Evolutionary conservation across 805 yeast species (phyloP).

Genomic region (Yamadazyma ubonensis): DNA sequence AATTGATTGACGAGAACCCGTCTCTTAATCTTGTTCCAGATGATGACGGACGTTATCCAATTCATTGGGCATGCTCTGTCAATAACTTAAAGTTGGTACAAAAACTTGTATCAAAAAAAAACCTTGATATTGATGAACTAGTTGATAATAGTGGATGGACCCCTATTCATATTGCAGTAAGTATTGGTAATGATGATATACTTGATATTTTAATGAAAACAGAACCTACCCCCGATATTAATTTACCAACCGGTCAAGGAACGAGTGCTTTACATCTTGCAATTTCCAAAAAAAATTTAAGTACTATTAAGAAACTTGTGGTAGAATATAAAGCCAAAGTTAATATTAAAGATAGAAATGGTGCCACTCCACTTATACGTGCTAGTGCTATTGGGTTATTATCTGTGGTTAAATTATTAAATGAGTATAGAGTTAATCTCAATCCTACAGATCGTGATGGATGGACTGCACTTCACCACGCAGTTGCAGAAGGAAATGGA

Average conservation of each 20-base stretch:
- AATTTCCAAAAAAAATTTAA: slow-evolving; percentile 61
- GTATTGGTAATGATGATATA: slow-evolving; percentile 63
- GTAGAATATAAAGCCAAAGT: slow-evolving; percentile 56
- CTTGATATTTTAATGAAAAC: slow-evolving; percentile 47
- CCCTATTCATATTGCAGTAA: slow-evolving; percentile 77
- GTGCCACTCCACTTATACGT: slow-evolving; percentile 70
- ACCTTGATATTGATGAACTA: slow-evolving; percentile 63
- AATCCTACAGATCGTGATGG: slow-evolving; percentile 70
- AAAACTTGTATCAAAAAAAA: slow-evolving; percentile 17
- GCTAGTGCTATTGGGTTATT: slow-evolving; percentile 78
- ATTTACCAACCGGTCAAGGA: slow-evolving; percentile 64
- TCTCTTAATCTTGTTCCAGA: slow-evolving; percentile 51
- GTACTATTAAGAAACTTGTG: slow-evolving; percentile 54
- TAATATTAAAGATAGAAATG: slow-evolving; percentile 63
- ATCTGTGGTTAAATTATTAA: slow-evolving; percentile 53
- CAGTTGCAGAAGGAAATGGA: slow-evolving; percentile 85
- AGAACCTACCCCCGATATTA: slow-evolving; percentile 57
- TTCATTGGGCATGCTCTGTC: slow-evolving; percentile 86
- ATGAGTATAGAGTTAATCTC: slow-evolving; percentile 56
- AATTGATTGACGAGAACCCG: slow-evolving; percentile 51
- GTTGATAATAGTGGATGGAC: slow-evolving; percentile 85
- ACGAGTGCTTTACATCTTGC: slow-evolving; percentile 77
- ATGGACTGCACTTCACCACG: slow-evolving; percentile 88
- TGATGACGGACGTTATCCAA: slow-evolving; percentile 72
- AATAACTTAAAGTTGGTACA: slow-evolving; percentile 45